These are phyloP conservation scores for Chaetomium tenue DNA, from an alignment of 495 filamentous ascomycete genomes.

Conservation along the genomic window DNA sequence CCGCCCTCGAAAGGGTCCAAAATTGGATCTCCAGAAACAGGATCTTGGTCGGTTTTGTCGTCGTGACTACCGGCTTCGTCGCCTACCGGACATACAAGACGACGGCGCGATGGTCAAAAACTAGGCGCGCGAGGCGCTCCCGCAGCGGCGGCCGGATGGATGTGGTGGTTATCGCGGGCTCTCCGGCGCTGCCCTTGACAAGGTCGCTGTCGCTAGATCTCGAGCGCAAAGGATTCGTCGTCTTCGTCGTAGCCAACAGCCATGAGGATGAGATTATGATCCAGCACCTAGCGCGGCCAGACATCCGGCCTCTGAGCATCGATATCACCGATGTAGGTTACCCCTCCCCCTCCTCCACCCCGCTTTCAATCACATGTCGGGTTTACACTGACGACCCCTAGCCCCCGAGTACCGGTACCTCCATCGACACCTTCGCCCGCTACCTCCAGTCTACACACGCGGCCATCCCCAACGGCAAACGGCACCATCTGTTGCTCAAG, in stretches of 20 bases:
- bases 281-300: conserved; percentile 67
- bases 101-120: conserved; percentile 58
- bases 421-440: conserved; percentile 63
- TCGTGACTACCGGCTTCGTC: conserved; percentile 66
- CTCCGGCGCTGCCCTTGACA: conserved; percentile 74
- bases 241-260: conserved; percentile 79
- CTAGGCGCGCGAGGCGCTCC: conserved; percentile 71
- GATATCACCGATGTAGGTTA: conserved; percentile 71
- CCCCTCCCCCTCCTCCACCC: conserved; percentile 8
- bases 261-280: conserved; percentile 79
- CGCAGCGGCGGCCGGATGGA: conserved; percentile 83
- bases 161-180: conserved; percentile 85
- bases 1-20: conserved; percentile 40
- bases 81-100: conserved; percentile 64
- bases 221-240: conserved; percentile 88
- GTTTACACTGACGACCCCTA: conserved; percentile 32
- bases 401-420: conserved; percentile 50
- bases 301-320: conserved; percentile 78
- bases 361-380: background rate
- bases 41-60: conserved; percentile 63
- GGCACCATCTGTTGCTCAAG: conserved; percentile 70
- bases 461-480: conserved; percentile 67
- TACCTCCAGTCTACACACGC: conserved; percentile 70
- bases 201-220: conserved; percentile 78
- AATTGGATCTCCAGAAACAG: conserved; percentile 70